Evolutionary conservation across 495 filamentous ascomycete genomes (phyloP), one percentile per base, ranked within the genome.

Genomic region (Parmelia sp.): DNA sequence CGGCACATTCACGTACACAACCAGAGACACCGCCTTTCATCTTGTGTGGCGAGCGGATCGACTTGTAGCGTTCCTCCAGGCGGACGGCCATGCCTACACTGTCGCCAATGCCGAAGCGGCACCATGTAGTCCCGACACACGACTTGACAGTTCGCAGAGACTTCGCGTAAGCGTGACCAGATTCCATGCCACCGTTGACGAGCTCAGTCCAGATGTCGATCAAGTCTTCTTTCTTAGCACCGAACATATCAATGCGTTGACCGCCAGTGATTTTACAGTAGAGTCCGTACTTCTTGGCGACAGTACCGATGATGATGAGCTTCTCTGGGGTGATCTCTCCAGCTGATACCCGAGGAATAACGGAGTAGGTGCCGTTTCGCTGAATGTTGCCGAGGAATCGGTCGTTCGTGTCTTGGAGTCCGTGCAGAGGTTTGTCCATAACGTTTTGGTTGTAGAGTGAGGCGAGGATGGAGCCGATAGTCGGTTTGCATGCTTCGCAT

Each of bases 231-330:
- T 96, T 96, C 77, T 86, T 87, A 0, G 93, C 92, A 12, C 92
- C 92, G 68, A 96, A 96, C 90, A 96, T 88, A 72, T 97, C 93
- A 71, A 96, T 96, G 51, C 93, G 84, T 75, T 97, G 93, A 2
- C 89, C 93, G 60, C 93, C 93, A 0, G 93, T 97, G 70, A 97
- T 96, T 78, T 96, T 97, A 72, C 87, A 91, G 75, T 97, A 97
- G 7, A 97, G 78, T 58, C 83, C 81, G 65, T 92, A 96, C 71
- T 94, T 87, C 79, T 91, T 92, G 1, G 92, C 93, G 2, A 97
- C 90, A 40, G 86, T 84, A 4, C 91, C 93, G 55, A 97, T 92
- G 37, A 87, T 83, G 65, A 96, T 91, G 57, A 97, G 82, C 67
- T 91, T 94, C 27, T 96, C 91, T 0, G 93, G 84, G 0, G 91